Evolutionary conservation across 169 alveolate species (phyloP), one percentile per base, ranked within the genome.

Genomic region (Babesia ovata): DNA sequence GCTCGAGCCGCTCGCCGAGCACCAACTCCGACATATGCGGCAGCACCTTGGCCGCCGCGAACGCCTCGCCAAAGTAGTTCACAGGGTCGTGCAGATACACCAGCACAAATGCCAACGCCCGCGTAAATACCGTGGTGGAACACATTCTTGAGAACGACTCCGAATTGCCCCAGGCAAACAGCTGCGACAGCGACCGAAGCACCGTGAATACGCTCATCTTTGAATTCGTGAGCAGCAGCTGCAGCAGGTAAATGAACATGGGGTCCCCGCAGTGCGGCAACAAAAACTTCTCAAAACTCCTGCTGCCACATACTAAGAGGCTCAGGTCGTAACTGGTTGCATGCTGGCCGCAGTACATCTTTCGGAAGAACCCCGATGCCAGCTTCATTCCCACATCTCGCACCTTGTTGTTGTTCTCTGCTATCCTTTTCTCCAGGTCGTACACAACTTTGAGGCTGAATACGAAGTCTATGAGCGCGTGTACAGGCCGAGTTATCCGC

Each of bases 71-170:
- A 52, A 81, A 73, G 62, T 72, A 81, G 24, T 65, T 56, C 22
- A 81, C 63, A 6, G 84, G 88, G 59, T 81, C 88, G 61, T 81
- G 88, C 48, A 81, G 29, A 26, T 81, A 81, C 8, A 81, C 63
- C 46, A 81, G 70, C 19, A 75, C 77, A 33, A 66, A 36, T 2
- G 71, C 67, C 49, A 81, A 29, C 71, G 63, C 22, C 19, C 69
- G 46, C 33, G 36, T 10, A 3, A 61, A 28, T 4, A 28, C 59
- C 10, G 44, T 63, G 8, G 39, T 22, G n/a, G 71, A 49, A 26
- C 73, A 50, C 58, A 39, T 60, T 13, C n/a, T 14, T 26, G 53
- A 11, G 50, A 81, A 28, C 56, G 54, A 8, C 29, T 24, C 59
- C 19, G 17, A 21, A 12, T 9, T 24, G 28, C 49, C 49, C 72